Percentiles rank a stretch among this genome's conserved stretches.
phyloP scores from a whole-genome alignment of 164 flowering plant species.

The Euptelea pleiosperma region DNA sequence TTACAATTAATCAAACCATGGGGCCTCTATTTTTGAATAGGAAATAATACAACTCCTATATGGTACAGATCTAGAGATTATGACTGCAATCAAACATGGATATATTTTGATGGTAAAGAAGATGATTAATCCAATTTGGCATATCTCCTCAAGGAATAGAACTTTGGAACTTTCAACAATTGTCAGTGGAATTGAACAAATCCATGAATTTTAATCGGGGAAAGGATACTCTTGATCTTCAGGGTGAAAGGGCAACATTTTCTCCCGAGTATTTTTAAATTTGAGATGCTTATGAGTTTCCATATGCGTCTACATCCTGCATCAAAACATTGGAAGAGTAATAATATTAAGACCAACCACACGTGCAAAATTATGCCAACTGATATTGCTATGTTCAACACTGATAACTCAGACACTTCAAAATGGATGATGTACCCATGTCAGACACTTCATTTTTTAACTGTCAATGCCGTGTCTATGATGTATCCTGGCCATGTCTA shows the following conservation, averaged over 20 bases:
- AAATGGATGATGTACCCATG: too few species aligned
- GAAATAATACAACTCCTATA: too few species aligned
- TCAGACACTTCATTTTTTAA: too few species aligned
- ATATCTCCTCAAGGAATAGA: constrained; percentile 40
- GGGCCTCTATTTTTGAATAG: too few species aligned
- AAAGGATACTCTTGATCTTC: constrained; percentile 54
- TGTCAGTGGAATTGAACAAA: constrained; percentile 42
- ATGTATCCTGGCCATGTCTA: too few species aligned
- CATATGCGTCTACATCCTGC: constrained; percentile 38
- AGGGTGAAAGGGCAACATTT: constrained; percentile 33
- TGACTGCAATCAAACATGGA: too few species aligned
- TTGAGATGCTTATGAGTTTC: constrained; percentile 42
- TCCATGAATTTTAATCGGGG: constrained; percentile 50
- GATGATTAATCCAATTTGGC: constrained; percentile 40
- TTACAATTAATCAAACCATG: too few species aligned
- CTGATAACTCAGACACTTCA: too few species aligned
- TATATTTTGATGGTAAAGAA: too few species aligned
- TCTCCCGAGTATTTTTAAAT: constrained; percentile 29
- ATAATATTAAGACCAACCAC: not conserved
- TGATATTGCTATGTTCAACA: too few species aligned
- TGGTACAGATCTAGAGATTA: too few species aligned
- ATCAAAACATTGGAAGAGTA: constrained; percentile 13
- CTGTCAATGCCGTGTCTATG: too few species aligned
- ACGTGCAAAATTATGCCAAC: not conserved
- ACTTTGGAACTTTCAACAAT: constrained; percentile 52